Conservation (phyloP, 1,139 yeast species). For the Meyerozyma smithsonii region DNA sequence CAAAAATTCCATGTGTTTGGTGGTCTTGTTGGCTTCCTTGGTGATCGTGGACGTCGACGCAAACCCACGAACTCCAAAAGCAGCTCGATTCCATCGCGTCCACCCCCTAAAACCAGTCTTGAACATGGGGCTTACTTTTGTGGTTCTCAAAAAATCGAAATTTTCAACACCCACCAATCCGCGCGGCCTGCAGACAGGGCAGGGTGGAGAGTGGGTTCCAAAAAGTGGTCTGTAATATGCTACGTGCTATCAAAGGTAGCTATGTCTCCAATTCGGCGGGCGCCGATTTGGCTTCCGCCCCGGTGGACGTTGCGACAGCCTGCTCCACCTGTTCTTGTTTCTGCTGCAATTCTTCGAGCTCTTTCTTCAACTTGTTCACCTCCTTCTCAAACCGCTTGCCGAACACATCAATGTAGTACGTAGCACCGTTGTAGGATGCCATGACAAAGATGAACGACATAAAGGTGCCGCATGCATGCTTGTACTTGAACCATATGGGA, state of each 20-base stretch:
- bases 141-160: not conserved
- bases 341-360: slow-evolving; percentile 55
- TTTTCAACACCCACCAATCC: not conserved
- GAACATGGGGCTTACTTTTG: slow-evolving; percentile 3
- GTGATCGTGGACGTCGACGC: not conserved
- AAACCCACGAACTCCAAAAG: not conserved
- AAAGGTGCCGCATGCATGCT: slow-evolving; percentile 63
- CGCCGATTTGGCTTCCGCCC: not conserved
- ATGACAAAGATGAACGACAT: slow-evolving; percentile 65
- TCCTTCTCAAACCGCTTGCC: slow-evolving; percentile 86
- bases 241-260: not conserved
- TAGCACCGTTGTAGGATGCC: slow-evolving; percentile 92
- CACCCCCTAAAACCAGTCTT: slow-evolving; percentile 3
- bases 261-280: not conserved
- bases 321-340: slow-evolving; percentile 9
- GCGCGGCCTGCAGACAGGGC: not conserved
- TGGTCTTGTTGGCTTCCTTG: slow-evolving; percentile 14
- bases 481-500: slow-evolving; percentile 77
- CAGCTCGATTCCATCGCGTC: not conserved
- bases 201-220: no score
- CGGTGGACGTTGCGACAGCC: not conserved
- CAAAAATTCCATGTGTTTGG: slow-evolving; percentile 55
- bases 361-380: slow-evolving; percentile 63
- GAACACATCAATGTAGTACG: slow-evolving; percentile 86
- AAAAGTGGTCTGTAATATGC: no score